A percentile compares a stretch with the other conserved stretches of the same genome.
Conservation (phyloP, 2,329 filamentous ascomycete species). For the Hymenoscyphus occultus region DNA sequence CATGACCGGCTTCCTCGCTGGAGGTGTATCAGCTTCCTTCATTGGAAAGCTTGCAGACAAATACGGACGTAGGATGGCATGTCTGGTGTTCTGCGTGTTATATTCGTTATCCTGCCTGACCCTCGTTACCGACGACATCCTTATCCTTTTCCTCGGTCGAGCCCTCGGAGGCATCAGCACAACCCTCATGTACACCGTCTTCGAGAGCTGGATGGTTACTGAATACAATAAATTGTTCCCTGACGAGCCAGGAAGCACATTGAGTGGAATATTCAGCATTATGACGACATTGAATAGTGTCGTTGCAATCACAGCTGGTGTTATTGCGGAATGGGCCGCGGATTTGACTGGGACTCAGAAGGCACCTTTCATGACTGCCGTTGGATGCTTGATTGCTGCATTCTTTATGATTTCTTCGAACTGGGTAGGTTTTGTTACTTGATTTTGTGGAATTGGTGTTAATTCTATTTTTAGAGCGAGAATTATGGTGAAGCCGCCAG, state of each 20-base stretch:
- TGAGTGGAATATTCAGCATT: conserved; percentile 50
- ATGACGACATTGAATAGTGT: conserved; percentile 52
- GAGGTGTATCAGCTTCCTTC: conserved; percentile 29
- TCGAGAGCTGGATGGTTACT: conserved; percentile 61
- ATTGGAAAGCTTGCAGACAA: conserved; percentile 28
- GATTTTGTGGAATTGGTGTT: neutral
- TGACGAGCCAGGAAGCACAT: conserved; percentile 39
- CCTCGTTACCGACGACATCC: conserved; percentile 43
- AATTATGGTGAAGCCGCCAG: conserved; percentile 43
- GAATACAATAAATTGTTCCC: conserved; percentile 50
- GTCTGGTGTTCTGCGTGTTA: conserved; percentile 50
- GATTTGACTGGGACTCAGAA: conserved; percentile 45
- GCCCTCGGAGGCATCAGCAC: conserved; percentile 54
- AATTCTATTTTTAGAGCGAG: conserved; percentile 36
- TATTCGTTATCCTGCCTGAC: conserved; percentile 52
- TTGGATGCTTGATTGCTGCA: conserved; percentile 42
- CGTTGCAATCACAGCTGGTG: conserved; percentile 51
- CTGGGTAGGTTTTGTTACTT: conserved; percentile 42
- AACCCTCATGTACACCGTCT: conserved; percentile 56
- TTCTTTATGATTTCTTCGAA: conserved; percentile 44
- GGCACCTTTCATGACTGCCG: conserved; percentile 50
- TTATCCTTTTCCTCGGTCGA: conserved; percentile 49
- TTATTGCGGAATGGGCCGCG: conserved; percentile 50
- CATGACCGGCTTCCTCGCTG: conserved; percentile 30
- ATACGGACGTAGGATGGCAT: conserved; percentile 44